These are phyloP conservation scores for Castanea crenata DNA, from an alignment of 306 rosid species.

Conservation along the genomic window DNA sequence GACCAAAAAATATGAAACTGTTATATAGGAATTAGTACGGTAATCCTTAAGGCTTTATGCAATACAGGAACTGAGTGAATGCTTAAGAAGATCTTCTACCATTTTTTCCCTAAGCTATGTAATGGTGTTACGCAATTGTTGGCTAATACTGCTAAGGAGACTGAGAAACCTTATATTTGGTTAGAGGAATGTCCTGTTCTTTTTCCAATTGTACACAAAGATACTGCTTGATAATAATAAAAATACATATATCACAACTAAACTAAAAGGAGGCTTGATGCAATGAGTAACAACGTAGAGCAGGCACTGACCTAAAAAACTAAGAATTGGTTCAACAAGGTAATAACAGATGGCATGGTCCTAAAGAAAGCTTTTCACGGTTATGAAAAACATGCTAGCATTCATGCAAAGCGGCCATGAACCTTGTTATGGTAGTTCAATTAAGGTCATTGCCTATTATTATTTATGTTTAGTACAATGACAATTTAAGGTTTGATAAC, in stretches of 20 bases:
- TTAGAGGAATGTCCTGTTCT: no score
- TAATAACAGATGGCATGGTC: conserved; percentile 3
- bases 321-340: conserved; percentile 9
- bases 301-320: conserved; percentile 21
- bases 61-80: background rate
- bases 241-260: background rate
- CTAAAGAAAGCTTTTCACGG: background rate
- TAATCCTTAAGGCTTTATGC: background rate
- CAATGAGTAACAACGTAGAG: background rate
- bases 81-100: no score
- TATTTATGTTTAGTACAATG: background rate
- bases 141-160: no score
- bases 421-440: conserved; percentile 17
- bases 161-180: no score
- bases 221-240: no score
- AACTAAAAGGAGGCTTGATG: background rate
- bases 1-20: background rate
- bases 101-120: no score
- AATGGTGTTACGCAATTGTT: no score
- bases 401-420: conserved; percentile 14
- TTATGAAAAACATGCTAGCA: conserved; percentile 2
- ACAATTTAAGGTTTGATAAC: background rate
- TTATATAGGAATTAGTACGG: background rate
- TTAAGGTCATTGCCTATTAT: conserved; percentile 9
- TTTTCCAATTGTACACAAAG: no score